Conservation (phyloP, 306 rosid species). For the Medicago lupulina region DNA sequence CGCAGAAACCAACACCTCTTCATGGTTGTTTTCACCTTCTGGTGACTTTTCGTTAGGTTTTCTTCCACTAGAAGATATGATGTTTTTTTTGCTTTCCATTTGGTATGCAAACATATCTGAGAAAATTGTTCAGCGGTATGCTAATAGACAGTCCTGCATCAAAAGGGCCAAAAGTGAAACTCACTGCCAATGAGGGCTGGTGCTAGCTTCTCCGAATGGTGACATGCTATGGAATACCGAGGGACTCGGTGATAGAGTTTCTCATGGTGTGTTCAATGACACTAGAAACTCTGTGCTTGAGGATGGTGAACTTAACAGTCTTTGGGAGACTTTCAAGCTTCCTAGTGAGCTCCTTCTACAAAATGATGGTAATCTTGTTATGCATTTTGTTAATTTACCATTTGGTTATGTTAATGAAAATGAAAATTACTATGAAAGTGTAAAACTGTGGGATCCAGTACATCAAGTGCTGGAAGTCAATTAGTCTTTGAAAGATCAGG, state of each 20-base stretch:
- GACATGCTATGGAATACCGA: conserved; percentile 34
- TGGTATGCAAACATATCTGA: conserved; percentile 55
- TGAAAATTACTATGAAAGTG: not conserved
- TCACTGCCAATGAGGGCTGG: conserved; percentile 47
- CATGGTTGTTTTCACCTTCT: not conserved
- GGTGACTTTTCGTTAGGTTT: not conserved
- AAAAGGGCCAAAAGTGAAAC: conserved; percentile 50
- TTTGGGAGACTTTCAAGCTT: no score
- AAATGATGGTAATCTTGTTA: not conserved
- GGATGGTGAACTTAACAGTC: not conserved
- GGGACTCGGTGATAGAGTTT: not conserved
- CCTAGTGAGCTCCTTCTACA: not conserved
- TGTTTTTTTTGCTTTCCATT: conserved; percentile 50
- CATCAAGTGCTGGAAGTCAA: no score
- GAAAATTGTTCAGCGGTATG: conserved; percentile 59
- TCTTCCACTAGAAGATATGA: not conserved
- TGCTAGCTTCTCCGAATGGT: conserved; percentile 46
- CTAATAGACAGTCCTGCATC: conserved; percentile 46
- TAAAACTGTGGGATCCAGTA: no score
- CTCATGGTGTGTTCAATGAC: conserved; percentile 50
- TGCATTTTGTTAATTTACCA: not conserved
- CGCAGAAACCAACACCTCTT: not conserved
- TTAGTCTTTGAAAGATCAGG: not conserved
- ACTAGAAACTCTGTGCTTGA: conserved; percentile 54
- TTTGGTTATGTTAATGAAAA: not conserved